These are phyloP conservation scores for Nitzschia sp. DNA, from an alignment of 108 stramenopile genomes.

Conservation along the genomic window DNA sequence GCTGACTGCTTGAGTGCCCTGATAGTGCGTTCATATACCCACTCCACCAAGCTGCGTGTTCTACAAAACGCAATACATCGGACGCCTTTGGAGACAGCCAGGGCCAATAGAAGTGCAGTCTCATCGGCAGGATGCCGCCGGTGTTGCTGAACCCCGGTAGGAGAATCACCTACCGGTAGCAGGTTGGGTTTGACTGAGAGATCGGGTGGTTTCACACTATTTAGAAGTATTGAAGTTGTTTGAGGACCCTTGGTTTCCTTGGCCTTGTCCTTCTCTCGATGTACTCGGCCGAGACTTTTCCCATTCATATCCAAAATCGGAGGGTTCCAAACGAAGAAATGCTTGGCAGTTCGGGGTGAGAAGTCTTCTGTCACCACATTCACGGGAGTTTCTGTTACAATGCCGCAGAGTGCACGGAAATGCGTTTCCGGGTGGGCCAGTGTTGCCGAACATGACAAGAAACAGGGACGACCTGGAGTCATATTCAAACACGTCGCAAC, in stretches of 20 bases:
- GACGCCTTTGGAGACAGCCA: slow-evolving; percentile 69
- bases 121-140: slow-evolving; percentile 87
- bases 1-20: slow-evolving; percentile 47
- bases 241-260: neutral
- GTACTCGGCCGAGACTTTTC: slow-evolving; percentile 30
- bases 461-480: slow-evolving; percentile 37
- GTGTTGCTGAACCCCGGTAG: neutral
- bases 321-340: slow-evolving; percentile 90
- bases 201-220: neutral
- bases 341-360: slow-evolving; percentile 74
- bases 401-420: slow-evolving; percentile 74
- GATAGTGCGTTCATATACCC: slow-evolving; percentile 72
- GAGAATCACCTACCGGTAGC: neutral
- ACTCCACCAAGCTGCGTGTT: slow-evolving; percentile 91
- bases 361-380: slow-evolving; percentile 68
- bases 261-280: slow-evolving; percentile 11
- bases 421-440: slow-evolving; percentile 83
- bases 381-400: slow-evolving; percentile 43
- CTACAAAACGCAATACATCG: slow-evolving; percentile 93
- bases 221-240: neutral
- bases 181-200: neutral
- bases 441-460: slow-evolving; percentile 93
- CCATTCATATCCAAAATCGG: slow-evolving; percentile 59
- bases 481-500: slow-evolving; percentile 48
- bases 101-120: slow-evolving; percentile 85